phyloP scores from a whole-genome alignment of 1,284 basidiomycete genomes.

The Blastosporella zonata region DNA sequence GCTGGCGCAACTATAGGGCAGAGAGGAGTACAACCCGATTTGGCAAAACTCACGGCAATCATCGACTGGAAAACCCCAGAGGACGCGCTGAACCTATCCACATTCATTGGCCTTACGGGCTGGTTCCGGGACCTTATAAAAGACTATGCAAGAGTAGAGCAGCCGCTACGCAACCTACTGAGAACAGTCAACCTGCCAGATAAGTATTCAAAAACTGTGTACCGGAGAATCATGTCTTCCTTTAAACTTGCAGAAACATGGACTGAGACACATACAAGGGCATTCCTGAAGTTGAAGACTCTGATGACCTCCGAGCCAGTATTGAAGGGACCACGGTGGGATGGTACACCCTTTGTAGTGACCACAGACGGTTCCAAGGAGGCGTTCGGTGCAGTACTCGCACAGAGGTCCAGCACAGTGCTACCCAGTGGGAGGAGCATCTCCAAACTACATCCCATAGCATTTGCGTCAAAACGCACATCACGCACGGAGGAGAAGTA shows the following conservation, averaged over 20 bases:
- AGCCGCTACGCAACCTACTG: conserved; percentile 29
- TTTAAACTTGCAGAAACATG: conserved; percentile 24
- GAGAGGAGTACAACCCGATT: conserved; percentile 30
- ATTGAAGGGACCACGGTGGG: conserved; percentile 23
- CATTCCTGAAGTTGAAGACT: conserved; percentile 29
- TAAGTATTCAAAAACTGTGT: conserved; percentile 21
- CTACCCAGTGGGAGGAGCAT: conserved; percentile 24
- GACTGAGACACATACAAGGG: conserved; percentile 26
- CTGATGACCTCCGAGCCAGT: conserved; percentile 29
- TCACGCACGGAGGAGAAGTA: conserved; percentile 29
- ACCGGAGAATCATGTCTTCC: conserved; percentile 20
- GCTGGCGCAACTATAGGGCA: conserved; percentile 30
- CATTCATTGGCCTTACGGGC: conserved; percentile 25
- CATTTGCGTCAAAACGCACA: conserved; percentile 29
- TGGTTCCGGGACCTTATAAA: conserved; percentile 25
- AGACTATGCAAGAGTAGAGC: conserved; percentile 20
- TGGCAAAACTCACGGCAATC: conserved; percentile 32
- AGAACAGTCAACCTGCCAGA: conserved; percentile 22
- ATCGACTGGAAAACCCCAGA: conserved; percentile 31
- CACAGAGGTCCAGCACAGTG: conserved; percentile 23
- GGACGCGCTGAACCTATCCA: conserved; percentile 25
- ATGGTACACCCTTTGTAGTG: conserved; percentile 33
- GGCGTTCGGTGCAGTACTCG: conserved; percentile 31
- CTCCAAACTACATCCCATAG: conserved; percentile 26
- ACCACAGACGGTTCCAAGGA: conserved; percentile 34